Conservation (phyloP, 148 eudicot genomes). For the Talinum fruticosum region DNA sequence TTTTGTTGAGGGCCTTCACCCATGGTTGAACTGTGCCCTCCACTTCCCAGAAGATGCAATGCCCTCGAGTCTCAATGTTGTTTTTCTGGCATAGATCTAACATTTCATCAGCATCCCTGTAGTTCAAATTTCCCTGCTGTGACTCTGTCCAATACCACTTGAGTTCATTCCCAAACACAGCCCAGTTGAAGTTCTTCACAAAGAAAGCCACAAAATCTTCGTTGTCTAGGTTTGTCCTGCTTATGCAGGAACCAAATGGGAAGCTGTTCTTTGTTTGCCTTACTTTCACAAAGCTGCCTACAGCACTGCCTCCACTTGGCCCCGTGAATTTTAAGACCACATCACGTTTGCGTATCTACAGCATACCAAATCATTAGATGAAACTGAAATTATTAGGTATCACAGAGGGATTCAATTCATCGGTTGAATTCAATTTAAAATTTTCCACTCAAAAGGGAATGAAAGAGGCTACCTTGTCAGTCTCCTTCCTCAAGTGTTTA, state of each 20-base stretch:
- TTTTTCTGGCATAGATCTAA: constrained; percentile 53
- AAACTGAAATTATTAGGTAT: background rate
- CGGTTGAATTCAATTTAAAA: background rate
- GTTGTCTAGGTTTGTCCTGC: constrained; percentile 67
- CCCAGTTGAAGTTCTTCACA: constrained; percentile 82
- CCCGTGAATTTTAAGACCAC: constrained; percentile 58
- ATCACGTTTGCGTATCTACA: constrained; percentile 84
- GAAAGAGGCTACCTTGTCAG: constrained; percentile 56
- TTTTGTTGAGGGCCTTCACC: constrained; percentile 46
- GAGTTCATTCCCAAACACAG: constrained; percentile 87
- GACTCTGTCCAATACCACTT: constrained; percentile 97
- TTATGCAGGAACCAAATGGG: constrained; percentile 78
- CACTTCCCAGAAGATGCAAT: constrained; percentile 98
- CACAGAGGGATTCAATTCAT: background rate
- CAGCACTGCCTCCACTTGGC: constrained; percentile 29
- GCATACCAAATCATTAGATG: background rate
- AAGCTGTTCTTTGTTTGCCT: constrained; percentile 68
- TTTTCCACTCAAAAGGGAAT: background rate
- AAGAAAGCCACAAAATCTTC: constrained; percentile 85
- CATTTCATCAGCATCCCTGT: constrained; percentile 83
- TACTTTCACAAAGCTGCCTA: constrained; percentile 53
- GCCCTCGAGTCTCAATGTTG: constrained; percentile 73
- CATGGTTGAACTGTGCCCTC: constrained; percentile 61
- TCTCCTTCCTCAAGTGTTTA: constrained; percentile 47
- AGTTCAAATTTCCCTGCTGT: constrained; percentile 69